Evolutionary conservation across 495 filamentous ascomycete genomes (phyloP).

Genomic region (Hypomontagnella monticulosa): DNA sequence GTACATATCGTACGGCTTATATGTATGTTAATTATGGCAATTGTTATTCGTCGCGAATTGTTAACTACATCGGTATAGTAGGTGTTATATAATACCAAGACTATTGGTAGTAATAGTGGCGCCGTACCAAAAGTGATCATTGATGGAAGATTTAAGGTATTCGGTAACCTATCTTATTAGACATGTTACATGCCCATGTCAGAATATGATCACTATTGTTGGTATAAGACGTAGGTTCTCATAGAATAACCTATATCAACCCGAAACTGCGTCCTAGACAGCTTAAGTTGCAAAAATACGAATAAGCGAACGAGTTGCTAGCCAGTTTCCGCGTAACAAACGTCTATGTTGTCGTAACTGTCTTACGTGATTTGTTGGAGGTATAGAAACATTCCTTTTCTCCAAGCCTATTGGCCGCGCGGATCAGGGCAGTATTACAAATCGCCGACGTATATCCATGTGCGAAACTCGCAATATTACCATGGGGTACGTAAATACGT

Average conservation of each 20-base stretch:
- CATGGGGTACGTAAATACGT: not conserved
- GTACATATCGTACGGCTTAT: no score
- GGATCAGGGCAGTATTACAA: slow-evolving; percentile 4
- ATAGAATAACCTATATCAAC: not conserved
- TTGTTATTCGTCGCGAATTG: not conserved
- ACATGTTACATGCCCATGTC: no score
- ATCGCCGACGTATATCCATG: slow-evolving; percentile 15
- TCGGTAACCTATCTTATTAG: no score
- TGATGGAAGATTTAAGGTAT: no score
- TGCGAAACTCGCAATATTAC: slow-evolving; percentile 17
- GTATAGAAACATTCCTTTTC: slow-evolving; percentile 11
- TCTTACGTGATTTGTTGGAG: slow-evolving; percentile 11
- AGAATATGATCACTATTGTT: no score
- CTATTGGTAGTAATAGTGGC: no score
- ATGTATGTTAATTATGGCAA: no score
- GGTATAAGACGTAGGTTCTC: no score
- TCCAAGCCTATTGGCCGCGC: slow-evolving; percentile 19
- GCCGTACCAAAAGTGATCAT: no score
- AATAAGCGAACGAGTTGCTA: no score
- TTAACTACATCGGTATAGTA: not conserved
- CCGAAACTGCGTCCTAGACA: not conserved
- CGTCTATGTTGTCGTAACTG: not conserved
- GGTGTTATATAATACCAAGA: not conserved
- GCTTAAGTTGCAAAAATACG: no score
- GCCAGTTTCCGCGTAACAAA: no score